These are phyloP conservation scores for Petasospora fabianii DNA, from an alignment of 1,139 yeast genomes.

Conservation along the genomic window DNA sequence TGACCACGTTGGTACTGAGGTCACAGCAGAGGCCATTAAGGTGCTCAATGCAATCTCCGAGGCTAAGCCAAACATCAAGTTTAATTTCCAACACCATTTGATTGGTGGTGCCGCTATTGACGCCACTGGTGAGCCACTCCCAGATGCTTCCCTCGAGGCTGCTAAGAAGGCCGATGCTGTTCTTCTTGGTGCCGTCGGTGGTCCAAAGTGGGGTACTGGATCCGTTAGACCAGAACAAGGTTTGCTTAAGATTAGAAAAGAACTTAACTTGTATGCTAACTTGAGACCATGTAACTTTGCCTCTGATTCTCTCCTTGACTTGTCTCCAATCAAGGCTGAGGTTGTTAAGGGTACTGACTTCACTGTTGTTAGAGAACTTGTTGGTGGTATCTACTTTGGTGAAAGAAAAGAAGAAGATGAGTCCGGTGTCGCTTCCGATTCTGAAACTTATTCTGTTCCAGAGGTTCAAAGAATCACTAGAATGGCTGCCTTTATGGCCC, in stretches of 20 bases:
- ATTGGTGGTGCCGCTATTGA: conserved; percentile 99
- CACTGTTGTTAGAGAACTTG: conserved; percentile 90
- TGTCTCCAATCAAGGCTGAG: conserved; percentile 83
- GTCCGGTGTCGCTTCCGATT: conserved; percentile 83
- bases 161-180: conserved; percentile 91
- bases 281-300: conserved; percentile 95
- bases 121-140: conserved; percentile 89
- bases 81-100: conserved; percentile 75
- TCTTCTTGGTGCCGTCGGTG: conserved; percentile 95
- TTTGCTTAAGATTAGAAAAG: conserved; percentile 87
- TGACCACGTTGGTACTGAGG: conserved; percentile 94
- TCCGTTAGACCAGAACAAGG: conserved; percentile 97
- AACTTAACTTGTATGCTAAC: conserved; percentile 89
- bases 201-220: conserved; percentile 96
- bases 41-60: conserved; percentile 76
- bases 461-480: conserved; percentile 94
- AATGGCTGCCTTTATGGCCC: conserved; percentile 96
- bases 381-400: conserved; percentile 97
- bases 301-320: conserved; percentile 76
- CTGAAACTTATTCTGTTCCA: conserved; percentile 83
- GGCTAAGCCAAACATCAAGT: conserved; percentile 59
- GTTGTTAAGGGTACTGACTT: conserved; percentile 88
- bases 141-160: conserved; percentile 84
- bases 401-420: conserved; percentile 91
- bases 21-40: conserved; percentile 85